phyloP scores from a whole-genome alignment of 1,139 yeast genomes.

The Pichia sp. region DNA sequence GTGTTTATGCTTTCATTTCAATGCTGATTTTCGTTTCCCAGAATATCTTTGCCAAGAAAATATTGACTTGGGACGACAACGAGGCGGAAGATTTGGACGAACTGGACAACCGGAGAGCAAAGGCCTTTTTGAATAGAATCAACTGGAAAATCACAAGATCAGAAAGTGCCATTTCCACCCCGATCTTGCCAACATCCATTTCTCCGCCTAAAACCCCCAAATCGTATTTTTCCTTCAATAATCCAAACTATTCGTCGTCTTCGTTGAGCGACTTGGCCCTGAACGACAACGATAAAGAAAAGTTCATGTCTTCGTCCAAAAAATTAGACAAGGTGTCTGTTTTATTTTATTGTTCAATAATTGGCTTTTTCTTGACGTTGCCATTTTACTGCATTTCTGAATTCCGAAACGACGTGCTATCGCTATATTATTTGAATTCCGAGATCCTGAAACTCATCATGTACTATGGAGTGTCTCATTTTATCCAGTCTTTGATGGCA shows the following conservation, averaged over 20 bases:
- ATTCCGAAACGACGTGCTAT: constrained; percentile 14
- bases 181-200: constrained; percentile 24
- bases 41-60: constrained; percentile 81
- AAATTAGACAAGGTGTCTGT: constrained; percentile 78
- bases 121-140: constrained; percentile 19
- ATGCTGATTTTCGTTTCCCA: constrained; percentile 86
- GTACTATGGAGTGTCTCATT: constrained; percentile 73
- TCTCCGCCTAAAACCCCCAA: background rate
- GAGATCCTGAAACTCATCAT: constrained; percentile 32
- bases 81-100: background rate
- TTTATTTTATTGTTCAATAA: constrained; percentile 70
- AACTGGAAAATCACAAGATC: constrained; percentile 23
- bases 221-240: background rate
- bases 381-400: constrained; percentile 74
- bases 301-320: constrained; percentile 14
- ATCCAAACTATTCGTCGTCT: background rate
- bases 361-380: constrained; percentile 71
- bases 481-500: constrained; percentile 77
- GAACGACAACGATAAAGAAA: background rate
- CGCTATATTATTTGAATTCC: constrained; percentile 24
- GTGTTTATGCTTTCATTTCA: constrained; percentile 68
- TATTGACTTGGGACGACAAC: constrained; percentile 40
- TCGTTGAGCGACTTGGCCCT: background rate
- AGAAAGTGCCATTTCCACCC: constrained; percentile 27
- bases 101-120: constrained; percentile 12